Base-by-base conservation (phyloP, 306 rosid species). In the Abrus pulchellus region DNA sequence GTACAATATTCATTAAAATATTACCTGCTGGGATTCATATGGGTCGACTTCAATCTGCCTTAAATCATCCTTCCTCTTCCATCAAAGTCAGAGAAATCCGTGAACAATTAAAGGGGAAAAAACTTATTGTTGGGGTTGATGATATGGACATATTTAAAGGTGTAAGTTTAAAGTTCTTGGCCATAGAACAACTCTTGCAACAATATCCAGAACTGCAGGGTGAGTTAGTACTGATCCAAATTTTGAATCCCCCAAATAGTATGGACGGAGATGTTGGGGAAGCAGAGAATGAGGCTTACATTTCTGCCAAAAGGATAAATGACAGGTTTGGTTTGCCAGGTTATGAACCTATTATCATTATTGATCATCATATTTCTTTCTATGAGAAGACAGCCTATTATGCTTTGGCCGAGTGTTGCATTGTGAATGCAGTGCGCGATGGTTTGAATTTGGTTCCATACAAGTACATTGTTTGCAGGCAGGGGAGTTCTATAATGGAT, bases 141-240 rank as follows among this genome's bases (percentile, higher is more conserved):
- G 97, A 94, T 77, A 86, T 92, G 91, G 98, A 94, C 85, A 87
- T 92, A 57, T 91, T 92, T 55, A 87, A 94, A 83, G 98, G 98
- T 14, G 85, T 94, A 53, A 85, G 89, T 84, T 83, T 94, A 6
- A 94, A 94, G 88, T 77, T 94, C 61, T 65, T 89, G 75, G 97
- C 97, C 13, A 2, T 90, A 49, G 97, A 92, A 73, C 88, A 86
- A 54, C 98, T 94, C 53, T 72, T 94, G 80, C 73, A 70, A 69
- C 88, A 84, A 82, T 84, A 83, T 68, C 89, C 88, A 1, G 82
- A 76, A 78, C 83, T 91, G 20, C 86, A 41, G 30, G 97, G 97
- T 52, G 74, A 88, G 74, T 43, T 94, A 8, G 78, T 85, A 50
- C 77, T 94, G 33, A 91, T 94, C 74, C 98, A 94, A 78, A 94